Conservation (phyloP, 148 eudicot species). For the Spergularia marina region DNA sequence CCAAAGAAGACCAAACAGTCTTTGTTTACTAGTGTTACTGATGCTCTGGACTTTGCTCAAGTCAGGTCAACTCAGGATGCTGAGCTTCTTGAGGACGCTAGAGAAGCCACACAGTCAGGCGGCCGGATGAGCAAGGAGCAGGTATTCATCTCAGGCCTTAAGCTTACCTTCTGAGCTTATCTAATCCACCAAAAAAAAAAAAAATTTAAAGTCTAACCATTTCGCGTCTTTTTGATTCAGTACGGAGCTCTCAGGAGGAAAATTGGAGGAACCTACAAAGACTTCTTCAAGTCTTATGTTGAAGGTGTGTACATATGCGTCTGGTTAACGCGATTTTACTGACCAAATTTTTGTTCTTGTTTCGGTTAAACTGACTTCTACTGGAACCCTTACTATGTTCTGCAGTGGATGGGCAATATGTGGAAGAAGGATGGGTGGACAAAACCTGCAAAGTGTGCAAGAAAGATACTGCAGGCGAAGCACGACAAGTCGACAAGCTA, state of each 20-base stretch:
- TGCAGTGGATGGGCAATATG: slow-evolving; percentile 89
- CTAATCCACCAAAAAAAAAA: not conserved
- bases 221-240: slow-evolving; percentile 26
- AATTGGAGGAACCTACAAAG: slow-evolving; percentile 97
- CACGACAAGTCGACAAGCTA: slow-evolving; percentile 75
- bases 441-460: slow-evolving; percentile 97
- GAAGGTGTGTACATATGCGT: slow-evolving; percentile 52
- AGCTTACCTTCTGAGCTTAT: not conserved
- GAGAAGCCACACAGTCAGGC: slow-evolving; percentile 71
- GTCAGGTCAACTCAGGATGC: slow-evolving; percentile 78
- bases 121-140: slow-evolving; percentile 64
- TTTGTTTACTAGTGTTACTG: slow-evolving; percentile 69
- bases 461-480: slow-evolving; percentile 81
- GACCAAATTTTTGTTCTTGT: no score
- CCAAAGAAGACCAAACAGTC: slow-evolving; percentile 55
- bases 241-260: slow-evolving; percentile 97
- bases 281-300: slow-evolving; percentile 92
- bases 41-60: slow-evolving; percentile 88
- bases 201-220: not conserved
- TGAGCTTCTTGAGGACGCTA: slow-evolving; percentile 71
- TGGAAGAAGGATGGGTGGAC: slow-evolving; percentile 99
- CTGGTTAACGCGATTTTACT: not conserved
- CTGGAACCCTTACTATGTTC: not conserved
- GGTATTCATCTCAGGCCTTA: slow-evolving; percentile 34
- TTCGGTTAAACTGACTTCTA: no score